Evolutionary conservation across 139 green algal species (phyloP), one percentile per base, ranked within the genome.

Genomic region (Volvox africanus): DNA sequence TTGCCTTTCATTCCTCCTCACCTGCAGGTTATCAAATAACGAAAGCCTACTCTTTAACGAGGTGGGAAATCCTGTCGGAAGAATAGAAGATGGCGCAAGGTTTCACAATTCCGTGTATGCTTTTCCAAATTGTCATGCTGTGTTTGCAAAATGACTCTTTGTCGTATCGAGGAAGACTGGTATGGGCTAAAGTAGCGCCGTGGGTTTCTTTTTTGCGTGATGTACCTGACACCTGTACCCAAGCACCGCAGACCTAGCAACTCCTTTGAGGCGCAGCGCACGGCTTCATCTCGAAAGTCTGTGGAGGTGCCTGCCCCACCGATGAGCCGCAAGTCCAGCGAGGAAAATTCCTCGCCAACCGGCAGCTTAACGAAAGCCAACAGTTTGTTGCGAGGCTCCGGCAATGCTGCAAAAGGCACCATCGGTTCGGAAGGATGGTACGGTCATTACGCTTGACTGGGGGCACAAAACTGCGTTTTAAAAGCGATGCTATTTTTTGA

Each of bases 361-460:
- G 21, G 35, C 83, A 88, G 83, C 67, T 68, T 89, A 6, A 3
- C 1, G 32, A 82, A 82, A 30, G 19, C 71, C 1, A 76, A 50
- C 86, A 65, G n/a, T 22, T 32, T 84, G 20, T 55, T 90, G 73
- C 44, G 86, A 22, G 73, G 86, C 0, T 44, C 86, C 0, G 86
- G 71, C 30, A 24, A 76, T 12, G 86, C 86, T 6, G 71, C 86
- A 2, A 75, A 76, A 44, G 73, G 86, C 50, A 73, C 69, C 28
- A 55, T 89, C 22, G 85, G 85, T 3, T 69, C 85, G 19, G 85
- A 82, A 21, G 85, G 85, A 26, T 89, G 85, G 85, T 89, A 75
- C 44, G 85, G 11, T 28, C 21, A 61, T 61, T 30, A 24, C 61
- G 65, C 11, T 73, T 16, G 44, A 55, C 44, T 55, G 5, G 44